Conservation (phyloP, 345 rosid species). For the Excoecaria cochinchinensis region DNA sequence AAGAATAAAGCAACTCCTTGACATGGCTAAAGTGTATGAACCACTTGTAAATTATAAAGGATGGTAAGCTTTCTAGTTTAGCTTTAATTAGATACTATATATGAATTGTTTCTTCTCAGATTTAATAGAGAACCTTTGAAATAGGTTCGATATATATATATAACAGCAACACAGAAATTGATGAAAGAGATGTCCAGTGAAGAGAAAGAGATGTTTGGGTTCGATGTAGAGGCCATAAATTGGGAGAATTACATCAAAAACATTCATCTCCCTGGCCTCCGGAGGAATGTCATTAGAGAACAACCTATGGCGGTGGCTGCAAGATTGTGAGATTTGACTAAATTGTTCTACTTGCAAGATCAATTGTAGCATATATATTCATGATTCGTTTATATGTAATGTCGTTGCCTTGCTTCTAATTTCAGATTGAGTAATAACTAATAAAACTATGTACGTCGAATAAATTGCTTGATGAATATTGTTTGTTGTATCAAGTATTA, state of each 20-base stretch:
- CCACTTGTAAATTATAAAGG: neutral
- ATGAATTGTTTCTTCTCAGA: neutral
- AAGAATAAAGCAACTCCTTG: neutral
- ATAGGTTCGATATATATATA: conserved; percentile 45
- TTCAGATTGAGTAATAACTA: no score
- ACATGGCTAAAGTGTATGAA: conserved; percentile 16
- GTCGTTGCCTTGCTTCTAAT: no score
- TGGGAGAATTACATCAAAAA: conserved; percentile 40
- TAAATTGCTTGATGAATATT: no score
- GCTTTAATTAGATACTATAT: neutral
- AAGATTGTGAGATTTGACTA: no score
- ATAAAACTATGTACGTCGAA: no score
- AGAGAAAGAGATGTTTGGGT: conserved; percentile 33
- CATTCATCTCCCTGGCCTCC: conserved; percentile 32
- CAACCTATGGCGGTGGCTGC: no score
- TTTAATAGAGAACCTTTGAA: no score
- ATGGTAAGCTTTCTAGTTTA: no score
- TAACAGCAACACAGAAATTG: conserved; percentile 29
- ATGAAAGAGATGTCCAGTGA: conserved; percentile 29
- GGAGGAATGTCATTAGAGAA: conserved; percentile 1
- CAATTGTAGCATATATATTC: no score
- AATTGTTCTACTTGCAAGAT: no score
- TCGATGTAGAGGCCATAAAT: conserved; percentile 29
- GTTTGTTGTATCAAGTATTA: no score
- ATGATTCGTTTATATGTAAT: no score